These are phyloP conservation scores for Nasturtium officinale DNA, from an alignment of 345 rosid species.

Conservation along the genomic window DNA sequence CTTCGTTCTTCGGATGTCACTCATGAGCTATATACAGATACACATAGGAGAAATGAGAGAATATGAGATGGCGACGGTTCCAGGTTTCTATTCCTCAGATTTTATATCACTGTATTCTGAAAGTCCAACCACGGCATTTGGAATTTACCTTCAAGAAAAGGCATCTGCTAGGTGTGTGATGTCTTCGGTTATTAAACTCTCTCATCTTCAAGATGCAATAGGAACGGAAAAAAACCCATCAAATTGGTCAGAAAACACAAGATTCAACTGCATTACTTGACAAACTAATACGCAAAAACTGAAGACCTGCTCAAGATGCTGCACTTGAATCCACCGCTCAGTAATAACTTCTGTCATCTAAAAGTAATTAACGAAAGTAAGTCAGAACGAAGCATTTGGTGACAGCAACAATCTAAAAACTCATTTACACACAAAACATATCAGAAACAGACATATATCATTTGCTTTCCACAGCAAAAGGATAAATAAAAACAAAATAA, in stretches of 20 bases:
- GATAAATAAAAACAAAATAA: background rate
- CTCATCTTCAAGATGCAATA: constrained; percentile 32
- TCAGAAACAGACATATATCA: background rate
- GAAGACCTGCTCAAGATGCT: constrained; percentile 44
- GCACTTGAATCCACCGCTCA: constrained; percentile 42
- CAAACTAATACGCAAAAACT: background rate
- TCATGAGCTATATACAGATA: constrained; percentile 45
- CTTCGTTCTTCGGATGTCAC: constrained; percentile 41
- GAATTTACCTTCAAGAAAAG: constrained; percentile 27
- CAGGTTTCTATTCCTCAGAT: background rate
- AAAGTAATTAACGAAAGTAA: background rate
- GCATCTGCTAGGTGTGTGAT: constrained; percentile 36
- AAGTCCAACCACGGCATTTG: constrained; percentile 3
- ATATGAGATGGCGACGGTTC: background rate
- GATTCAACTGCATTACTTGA: background rate
- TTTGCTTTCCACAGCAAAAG: background rate
- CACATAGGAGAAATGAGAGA: constrained; percentile 11
- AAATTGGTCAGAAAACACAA: constrained; percentile 2
- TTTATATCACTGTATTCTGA: background rate
- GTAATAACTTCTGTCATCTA: constrained; percentile 35
- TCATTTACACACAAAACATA: constrained; percentile 14
- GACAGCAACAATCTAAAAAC: constrained; percentile 13
- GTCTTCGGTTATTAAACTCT: constrained; percentile 38
- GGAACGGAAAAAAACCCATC: background rate
- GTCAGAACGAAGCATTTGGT: constrained; percentile 16